Percentiles rank a stretch among this genome's conserved stretches.
phyloP scores from a whole-genome alignment of 1,284 basidiomycete species.

The Fomitopsis pinicola region DNA sequence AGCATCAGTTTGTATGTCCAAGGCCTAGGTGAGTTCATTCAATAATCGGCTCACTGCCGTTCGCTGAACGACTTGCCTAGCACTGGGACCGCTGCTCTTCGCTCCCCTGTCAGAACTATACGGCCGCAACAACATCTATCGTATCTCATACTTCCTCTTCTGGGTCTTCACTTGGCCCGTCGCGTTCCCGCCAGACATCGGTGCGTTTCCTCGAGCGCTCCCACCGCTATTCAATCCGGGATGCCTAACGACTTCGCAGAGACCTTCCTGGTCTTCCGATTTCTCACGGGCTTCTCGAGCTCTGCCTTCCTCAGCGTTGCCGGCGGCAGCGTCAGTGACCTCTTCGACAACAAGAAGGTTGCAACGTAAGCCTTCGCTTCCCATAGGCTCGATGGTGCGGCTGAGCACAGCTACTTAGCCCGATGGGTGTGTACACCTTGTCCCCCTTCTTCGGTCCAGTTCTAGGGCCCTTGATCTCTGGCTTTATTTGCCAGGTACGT shows the following conservation, averaged over 20 bases:
- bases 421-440: conserved; percentile 74
- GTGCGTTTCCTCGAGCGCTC: conserved; percentile 19
- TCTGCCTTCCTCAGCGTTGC: conserved; percentile 78
- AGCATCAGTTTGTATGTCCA: conserved; percentile 69
- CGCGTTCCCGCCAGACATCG: conserved; percentile 46
- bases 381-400: background rate
- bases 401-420: conserved; percentile 36
- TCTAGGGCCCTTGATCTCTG: conserved; percentile 57
- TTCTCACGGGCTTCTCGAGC: conserved; percentile 66
- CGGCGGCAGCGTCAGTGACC: conserved; percentile 75
- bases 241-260: conserved; percentile 23
- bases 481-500: conserved; percentile 45
- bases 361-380: conserved; percentile 47
- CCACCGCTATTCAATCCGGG: background rate
- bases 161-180: conserved; percentile 49
- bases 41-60: background rate
- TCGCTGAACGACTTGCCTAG: conserved; percentile 16
- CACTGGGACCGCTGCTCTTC: conserved; percentile 43
- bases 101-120: conserved; percentile 53
- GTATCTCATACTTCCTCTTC: conserved; percentile 33
- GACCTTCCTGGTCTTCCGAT: conserved; percentile 66
- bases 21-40: conserved; percentile 37
- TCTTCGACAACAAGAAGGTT: conserved; percentile 62
- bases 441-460: conserved; percentile 76
- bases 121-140: conserved; percentile 40